Evolutionary conservation across 2,329 filamentous ascomycete genomes (phyloP).

Genomic region (Didymella arachidicola): DNA sequence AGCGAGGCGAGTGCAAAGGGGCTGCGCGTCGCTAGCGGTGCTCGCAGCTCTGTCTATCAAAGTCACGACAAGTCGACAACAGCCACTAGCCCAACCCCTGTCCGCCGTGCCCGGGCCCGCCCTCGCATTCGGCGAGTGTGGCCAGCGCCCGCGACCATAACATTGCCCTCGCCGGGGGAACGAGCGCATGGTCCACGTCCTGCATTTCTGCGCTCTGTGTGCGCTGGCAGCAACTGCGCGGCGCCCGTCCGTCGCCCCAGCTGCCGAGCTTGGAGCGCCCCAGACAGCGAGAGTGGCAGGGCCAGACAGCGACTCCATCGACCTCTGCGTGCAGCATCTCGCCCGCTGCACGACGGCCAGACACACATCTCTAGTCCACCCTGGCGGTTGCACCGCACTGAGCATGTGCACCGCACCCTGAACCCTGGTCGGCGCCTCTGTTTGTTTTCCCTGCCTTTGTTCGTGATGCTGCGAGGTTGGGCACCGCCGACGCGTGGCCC

Average conservation of each 20-base stretch:
- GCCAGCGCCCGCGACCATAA: slow-evolving; percentile 23
- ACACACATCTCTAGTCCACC: slow-evolving; percentile 8
- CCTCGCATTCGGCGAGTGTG: slow-evolving; percentile 11
- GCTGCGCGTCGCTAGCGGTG: slow-evolving; percentile 15
- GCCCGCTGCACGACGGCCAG: slow-evolving; percentile 14
- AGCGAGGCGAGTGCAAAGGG: slow-evolving; percentile 19
- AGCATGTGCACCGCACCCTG: slow-evolving; percentile 18
- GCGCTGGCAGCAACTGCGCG: slow-evolving; percentile 4
- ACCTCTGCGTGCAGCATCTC: neutral
- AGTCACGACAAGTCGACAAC: slow-evolving; percentile 2
- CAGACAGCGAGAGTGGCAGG: neutral
- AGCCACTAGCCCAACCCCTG: slow-evolving; percentile 21
- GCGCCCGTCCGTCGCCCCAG: neutral
- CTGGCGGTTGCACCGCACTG: slow-evolving; percentile 17
- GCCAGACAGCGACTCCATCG: neutral
- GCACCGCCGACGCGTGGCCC: slow-evolving; percentile 2
- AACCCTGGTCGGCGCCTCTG: slow-evolving; percentile 15
- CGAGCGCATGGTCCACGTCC: slow-evolving; percentile 19
- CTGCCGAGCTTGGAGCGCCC: neutral
- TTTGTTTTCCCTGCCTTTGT: slow-evolving; percentile 1
- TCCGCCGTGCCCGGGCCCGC: slow-evolving; percentile 17
- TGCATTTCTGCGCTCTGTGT: slow-evolving; percentile 17
- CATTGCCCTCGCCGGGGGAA: slow-evolving; percentile 29
- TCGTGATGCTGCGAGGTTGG: slow-evolving; percentile 1
- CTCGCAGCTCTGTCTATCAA: slow-evolving; percentile 11